Conservation (phyloP, 2,329 filamentous ascomycete species). For the Nothomitra cinnamomea region DNA sequence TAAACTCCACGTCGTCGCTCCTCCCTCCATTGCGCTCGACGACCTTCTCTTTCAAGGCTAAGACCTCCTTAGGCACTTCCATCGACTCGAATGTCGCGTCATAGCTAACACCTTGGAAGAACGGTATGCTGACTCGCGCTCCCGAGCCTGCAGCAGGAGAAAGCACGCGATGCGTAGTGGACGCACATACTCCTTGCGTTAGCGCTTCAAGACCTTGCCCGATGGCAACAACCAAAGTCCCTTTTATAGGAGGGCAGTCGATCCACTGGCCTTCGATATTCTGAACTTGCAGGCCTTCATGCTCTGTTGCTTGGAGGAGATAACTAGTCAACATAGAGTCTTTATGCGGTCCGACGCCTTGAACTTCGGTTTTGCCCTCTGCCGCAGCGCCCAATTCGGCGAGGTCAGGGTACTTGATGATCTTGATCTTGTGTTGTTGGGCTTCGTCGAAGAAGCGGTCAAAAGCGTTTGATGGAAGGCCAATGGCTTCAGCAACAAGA, state of each 20-base stretch:
- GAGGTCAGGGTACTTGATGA: conserved; percentile 70
- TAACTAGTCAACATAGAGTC: conserved; percentile 73
- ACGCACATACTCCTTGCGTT: conserved; percentile 65
- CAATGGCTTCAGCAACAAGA: conserved; percentile 71
- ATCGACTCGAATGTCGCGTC: conserved; percentile 54
- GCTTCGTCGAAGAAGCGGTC: conserved; percentile 56
- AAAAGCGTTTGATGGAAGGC: conserved; percentile 52
- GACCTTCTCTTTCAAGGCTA: conserved; percentile 41
- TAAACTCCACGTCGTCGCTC: conserved; percentile 70
- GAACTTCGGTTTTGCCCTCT: conserved; percentile 18
- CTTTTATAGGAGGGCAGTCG: conserved; percentile 57
- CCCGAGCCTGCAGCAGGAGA: conserved; percentile 35
- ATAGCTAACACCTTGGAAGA: conserved; percentile 74
- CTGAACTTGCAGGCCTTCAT: conserved; percentile 66
- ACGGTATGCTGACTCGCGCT: conserved; percentile 50
- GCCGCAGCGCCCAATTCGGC: conserved; percentile 34
- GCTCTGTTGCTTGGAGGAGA: conserved; percentile 61
- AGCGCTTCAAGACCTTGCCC: conserved; percentile 76
- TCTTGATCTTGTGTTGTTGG: conserved; percentile 74
- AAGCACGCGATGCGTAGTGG: conserved; percentile 22
- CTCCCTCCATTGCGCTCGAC: conserved; percentile 37
- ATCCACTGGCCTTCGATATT: conserved; percentile 67
- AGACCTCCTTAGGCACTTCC: conserved; percentile 34
- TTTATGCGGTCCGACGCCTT: conserved; percentile 62
- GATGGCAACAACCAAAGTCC: conserved; percentile 73